A percentile compares a stretch with the other conserved stretches of the same genome.
These are phyloP conservation scores for Elaeis oleifera DNA, from an alignment of 202 grass and related monocot species.

Conservation along the genomic window DNA sequence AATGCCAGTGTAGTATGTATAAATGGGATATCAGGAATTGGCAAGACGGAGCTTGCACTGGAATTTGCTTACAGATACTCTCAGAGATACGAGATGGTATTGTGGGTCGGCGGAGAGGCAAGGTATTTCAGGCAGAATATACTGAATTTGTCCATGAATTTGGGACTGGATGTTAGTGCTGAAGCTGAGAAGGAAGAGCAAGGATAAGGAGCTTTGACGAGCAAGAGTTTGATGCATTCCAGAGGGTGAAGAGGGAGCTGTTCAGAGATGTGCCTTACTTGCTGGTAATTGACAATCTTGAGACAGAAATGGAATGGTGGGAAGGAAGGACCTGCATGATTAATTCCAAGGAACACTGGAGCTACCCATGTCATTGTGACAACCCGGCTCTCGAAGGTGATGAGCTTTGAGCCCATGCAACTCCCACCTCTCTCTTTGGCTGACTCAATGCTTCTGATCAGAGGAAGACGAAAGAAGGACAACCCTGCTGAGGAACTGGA, in stretches of 20 bases:
- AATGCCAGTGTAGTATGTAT: constrained; percentile 56
- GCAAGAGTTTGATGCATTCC: constrained; percentile 88
- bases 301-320: constrained; percentile 96
- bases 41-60: constrained; percentile 84
- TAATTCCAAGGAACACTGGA: constrained; percentile 90
- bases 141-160: constrained; percentile 69
- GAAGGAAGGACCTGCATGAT: constrained; percentile 95
- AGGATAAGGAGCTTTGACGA: constrained; percentile 90
- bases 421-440: constrained; percentile 57
- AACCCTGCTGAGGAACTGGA: constrained; percentile 63
- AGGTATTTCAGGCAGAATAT: constrained; percentile 85
- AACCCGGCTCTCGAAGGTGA: constrained; percentile 57
- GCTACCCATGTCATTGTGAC: constrained; percentile 78
- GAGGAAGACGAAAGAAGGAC: constrained; percentile 76
- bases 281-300: constrained; percentile 92
- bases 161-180: constrained; percentile 74
- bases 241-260: constrained; percentile 82
- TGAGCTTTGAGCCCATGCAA: constrained; percentile 85
- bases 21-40: constrained; percentile 68
- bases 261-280: constrained; percentile 91
- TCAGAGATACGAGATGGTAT: constrained; percentile 87
- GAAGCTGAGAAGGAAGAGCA: constrained; percentile 93
- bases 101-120: constrained; percentile 89
- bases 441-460: constrained; percentile 69
- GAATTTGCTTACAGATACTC: constrained; percentile 87